phyloP scores from a whole-genome alignment of 106 monocot genomes.

The Cymbidium sinense region DNA sequence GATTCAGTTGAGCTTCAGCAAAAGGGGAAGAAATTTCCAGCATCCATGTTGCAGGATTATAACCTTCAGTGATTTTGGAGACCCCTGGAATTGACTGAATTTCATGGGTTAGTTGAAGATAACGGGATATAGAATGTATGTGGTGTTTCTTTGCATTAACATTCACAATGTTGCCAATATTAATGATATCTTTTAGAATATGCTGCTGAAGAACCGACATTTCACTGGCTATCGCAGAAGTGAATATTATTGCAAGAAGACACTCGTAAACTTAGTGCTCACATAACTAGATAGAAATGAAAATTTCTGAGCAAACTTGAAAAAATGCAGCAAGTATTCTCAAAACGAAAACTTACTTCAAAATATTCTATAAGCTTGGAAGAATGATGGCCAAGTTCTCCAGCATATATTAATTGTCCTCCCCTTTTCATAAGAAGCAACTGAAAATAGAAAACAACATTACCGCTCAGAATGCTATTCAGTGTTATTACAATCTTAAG shows the following conservation, averaged over 20 bases:
- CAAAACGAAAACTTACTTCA: slow-evolving; percentile 44
- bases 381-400: slow-evolving; percentile 63
- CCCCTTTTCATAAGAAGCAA: slow-evolving; percentile 79
- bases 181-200: not conserved
- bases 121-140: not conserved
- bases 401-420: slow-evolving; percentile 82
- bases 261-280: not conserved
- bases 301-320: not conserved
- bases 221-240: not conserved
- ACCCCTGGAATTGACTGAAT: slow-evolving; percentile 66
- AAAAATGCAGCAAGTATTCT: slow-evolving; percentile 1
- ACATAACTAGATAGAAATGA: not conserved
- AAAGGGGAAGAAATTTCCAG: slow-evolving; percentile 58
- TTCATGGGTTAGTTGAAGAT: not conserved
- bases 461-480: not conserved
- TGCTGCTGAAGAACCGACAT: not conserved
- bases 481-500: not conserved
- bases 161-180: not conserved
- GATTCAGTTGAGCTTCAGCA: slow-evolving; percentile 37
- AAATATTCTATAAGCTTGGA: slow-evolving; percentile 73
- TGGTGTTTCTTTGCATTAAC: not conserved
- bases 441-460: slow-evolving; percentile 21
- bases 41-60: slow-evolving; percentile 98
- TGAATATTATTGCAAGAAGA: not conserved
- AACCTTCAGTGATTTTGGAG: slow-evolving; percentile 61